phyloP scores from a whole-genome alignment of 345 rosid species.

The Euclidium syriacum region DNA sequence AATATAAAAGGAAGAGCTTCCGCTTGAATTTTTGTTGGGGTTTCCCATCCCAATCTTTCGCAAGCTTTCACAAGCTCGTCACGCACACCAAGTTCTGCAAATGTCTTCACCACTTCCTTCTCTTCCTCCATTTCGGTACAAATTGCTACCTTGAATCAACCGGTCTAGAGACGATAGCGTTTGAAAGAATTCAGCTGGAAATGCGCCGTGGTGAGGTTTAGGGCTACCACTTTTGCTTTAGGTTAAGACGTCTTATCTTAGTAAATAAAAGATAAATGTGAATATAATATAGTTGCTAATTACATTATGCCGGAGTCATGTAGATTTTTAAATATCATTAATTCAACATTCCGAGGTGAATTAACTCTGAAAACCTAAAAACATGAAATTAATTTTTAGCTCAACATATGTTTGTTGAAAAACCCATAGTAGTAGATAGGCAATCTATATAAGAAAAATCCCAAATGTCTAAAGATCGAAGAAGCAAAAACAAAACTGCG shows the following conservation, averaged over 20 bases:
- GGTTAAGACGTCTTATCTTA: too few relatives aligned
- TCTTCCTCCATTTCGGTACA: constrained; percentile 39
- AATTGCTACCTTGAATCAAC: background rate
- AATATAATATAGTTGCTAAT: too few relatives aligned
- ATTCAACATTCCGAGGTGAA: background rate
- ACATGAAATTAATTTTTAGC: background rate
- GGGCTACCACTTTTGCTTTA: too few relatives aligned
- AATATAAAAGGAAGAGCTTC: constrained; percentile 85
- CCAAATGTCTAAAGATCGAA: constrained; percentile 5
- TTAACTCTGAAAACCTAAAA: too few relatives aligned
- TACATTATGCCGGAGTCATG: background rate
- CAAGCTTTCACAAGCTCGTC: constrained; percentile 73
- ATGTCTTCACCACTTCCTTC: constrained; percentile 57
- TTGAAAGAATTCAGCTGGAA: background rate
- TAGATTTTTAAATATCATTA: background rate
- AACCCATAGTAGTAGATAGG: background rate
- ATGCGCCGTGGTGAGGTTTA: background rate
- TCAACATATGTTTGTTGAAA: background rate
- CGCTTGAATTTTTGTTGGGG: constrained; percentile 74
- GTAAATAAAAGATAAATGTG: too few relatives aligned
- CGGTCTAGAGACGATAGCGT: background rate
- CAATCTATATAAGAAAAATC: constrained; percentile 4
- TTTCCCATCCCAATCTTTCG: constrained; percentile 65
- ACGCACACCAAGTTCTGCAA: constrained; percentile 64
- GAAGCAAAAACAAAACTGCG: constrained; percentile 14